These are phyloP conservation scores for Lithospermum erythrorhizon DNA, from an alignment of 257 asterid genomes.

Conservation along the genomic window DNA sequence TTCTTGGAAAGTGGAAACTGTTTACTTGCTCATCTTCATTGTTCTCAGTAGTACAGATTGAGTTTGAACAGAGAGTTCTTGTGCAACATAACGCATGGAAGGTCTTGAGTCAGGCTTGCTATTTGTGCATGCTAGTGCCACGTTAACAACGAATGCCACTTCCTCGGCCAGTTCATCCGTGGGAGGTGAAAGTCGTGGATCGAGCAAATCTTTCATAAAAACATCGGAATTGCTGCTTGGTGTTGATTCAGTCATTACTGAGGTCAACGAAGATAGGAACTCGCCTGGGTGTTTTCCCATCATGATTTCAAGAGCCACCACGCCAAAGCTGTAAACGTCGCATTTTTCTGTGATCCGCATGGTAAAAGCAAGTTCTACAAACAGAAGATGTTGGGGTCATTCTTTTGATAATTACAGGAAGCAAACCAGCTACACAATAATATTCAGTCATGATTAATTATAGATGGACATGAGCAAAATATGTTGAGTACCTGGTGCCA, in stretches of 20 bases:
- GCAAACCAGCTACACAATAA: neutral
- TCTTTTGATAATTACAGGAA: neutral
- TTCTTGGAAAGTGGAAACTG: constrained; percentile 31
- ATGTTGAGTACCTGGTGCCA: constrained; percentile 83
- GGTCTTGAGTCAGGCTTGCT: constrained; percentile 58
- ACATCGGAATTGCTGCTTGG: constrained; percentile 19
- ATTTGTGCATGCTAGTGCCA: constrained; percentile 60
- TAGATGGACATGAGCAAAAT: neutral
- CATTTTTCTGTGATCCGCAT: constrained; percentile 79
- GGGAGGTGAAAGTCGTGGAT: constrained; percentile 61
- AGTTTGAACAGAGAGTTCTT: constrained; percentile 59
- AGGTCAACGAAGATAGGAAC: constrained; percentile 39
- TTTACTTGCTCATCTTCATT: constrained; percentile 30
- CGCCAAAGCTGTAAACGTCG: constrained; percentile 93
- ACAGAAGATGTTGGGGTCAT: neutral
- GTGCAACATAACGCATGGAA: constrained; percentile 69
- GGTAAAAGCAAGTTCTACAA: constrained; percentile 70
- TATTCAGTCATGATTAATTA: neutral
- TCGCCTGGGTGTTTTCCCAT: constrained; percentile 95
- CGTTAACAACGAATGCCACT: constrained; percentile 46
- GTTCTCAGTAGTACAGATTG: constrained; percentile 42
- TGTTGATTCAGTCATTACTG: constrained; percentile 23
- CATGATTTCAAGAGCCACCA: constrained; percentile 69
- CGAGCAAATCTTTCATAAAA: constrained; percentile 50
- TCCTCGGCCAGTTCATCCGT: constrained; percentile 48